Evolutionary conservation across 768 basidiomycete genomes (phyloP), one percentile per base, ranked within the genome.

Genomic region (Boletellus sp.): DNA sequence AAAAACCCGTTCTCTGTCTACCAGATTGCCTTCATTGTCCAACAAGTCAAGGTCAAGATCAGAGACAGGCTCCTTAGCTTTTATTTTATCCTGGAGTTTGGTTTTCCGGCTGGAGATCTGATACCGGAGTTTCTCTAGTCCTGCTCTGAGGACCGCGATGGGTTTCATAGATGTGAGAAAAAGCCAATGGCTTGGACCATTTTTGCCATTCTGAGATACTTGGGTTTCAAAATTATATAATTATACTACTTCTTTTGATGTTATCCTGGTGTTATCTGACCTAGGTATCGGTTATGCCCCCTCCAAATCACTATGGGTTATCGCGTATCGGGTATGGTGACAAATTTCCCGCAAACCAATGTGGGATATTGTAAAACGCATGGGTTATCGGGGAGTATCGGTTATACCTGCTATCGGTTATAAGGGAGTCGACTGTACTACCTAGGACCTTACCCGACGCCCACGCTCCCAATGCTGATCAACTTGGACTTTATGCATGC

Each of bases 1-100:
- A 20, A 66, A 26, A 16, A 59, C 46, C 24, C 26, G 35, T 38
- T 62, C 53, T 47, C 56, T 57, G 53, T 62, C 59, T 28, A 64
- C 51, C 17, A 53, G 42, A 37, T 64, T 64, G 33, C 57, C 57
- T 19, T 44, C 51, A 52, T 51, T 45, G 52, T 65, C 61, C 20
- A 65, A 48, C 61, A 57, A 64, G 23, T 56, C 46, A 34, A 55
- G 46, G 28, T 64, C 59, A 13, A n/a, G 26, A 3, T 47, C 28
- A 6, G 60, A 55, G 23, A 63, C 55, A 20, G 11, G 6, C 23
- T 26, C 23, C 6, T 15, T 22, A 16, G 39, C 23, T 8, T 40
- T 23, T 5, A 15, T 3, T 4, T 24, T 1, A 4, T 2, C 13
- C 9, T 11, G 5, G 6, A 40, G 39, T 23, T 7, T 40, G 1